Conservation (phyloP, 1,139 yeast species). For the Saccharomyces hybrid region DNA sequence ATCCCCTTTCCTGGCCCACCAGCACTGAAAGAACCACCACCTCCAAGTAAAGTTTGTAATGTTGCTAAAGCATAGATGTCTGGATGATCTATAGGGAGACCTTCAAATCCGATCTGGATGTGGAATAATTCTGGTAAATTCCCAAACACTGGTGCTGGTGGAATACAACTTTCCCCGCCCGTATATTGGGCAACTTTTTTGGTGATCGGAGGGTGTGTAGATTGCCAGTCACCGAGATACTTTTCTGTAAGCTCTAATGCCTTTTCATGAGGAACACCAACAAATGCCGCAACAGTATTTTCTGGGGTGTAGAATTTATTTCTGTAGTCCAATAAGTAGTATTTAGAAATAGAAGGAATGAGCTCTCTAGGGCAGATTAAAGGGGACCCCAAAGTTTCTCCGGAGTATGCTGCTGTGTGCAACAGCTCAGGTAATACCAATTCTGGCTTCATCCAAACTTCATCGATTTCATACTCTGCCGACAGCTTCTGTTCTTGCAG, state of each 20-base stretch:
- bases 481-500: constrained; percentile 65
- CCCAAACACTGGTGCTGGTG: constrained; percentile 63
- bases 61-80: constrained; percentile 90
- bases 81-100: constrained; percentile 73
- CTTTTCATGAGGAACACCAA: constrained; percentile 68
- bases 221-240: constrained; percentile 57
- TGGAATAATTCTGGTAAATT: constrained; percentile 78
- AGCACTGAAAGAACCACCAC: constrained; percentile 96
- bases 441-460: constrained; percentile 80
- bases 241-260: constrained; percentile 60
- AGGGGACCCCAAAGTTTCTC: constrained; percentile 79
- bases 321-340: constrained; percentile 56
- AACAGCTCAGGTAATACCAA: constrained; percentile 78
- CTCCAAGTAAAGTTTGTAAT: constrained; percentile 87
- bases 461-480: constrained; percentile 75
- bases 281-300: constrained; percentile 77
- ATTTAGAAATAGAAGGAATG: constrained; percentile 46
- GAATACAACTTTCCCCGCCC: constrained; percentile 72
- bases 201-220: constrained; percentile 31
- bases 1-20: constrained; percentile 99
- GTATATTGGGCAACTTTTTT: constrained; percentile 50
- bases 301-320: constrained; percentile 68
- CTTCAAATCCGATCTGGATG: constrained; percentile 82
- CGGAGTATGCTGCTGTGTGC: constrained; percentile 70
- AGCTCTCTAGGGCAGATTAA: constrained; percentile 72